phyloP scores from a whole-genome alignment of 371 early-diverging fungal genomes.

The Saksenaea oblongispora region DNA sequence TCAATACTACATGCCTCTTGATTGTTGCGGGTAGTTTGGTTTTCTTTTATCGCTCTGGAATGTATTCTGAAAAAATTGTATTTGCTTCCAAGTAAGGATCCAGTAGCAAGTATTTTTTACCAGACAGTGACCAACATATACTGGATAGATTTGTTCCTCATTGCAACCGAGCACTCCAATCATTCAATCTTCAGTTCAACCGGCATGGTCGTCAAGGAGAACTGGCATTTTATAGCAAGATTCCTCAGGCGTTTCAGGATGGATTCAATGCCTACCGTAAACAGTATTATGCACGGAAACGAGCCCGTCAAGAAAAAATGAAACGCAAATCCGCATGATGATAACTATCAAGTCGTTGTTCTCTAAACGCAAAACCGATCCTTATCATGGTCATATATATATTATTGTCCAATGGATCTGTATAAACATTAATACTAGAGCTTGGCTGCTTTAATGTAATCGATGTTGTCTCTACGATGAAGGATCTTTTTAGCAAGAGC shows the following conservation, averaged over 20 bases:
- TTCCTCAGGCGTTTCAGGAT: constrained; percentile 65
- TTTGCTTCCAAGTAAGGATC: constrained; percentile 63
- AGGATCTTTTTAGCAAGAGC: constrained; percentile 15
- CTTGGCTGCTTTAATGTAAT: constrained; percentile 20
- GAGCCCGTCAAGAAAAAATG: constrained; percentile 48
- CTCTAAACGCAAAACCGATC: neutral
- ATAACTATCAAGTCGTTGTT: neutral
- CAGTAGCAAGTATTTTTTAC: neutral
- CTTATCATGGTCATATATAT: neutral
- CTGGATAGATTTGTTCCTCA: constrained; percentile 63
- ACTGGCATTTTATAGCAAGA: constrained; percentile 57
- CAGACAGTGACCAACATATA: neutral
- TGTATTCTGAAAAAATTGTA: constrained; percentile 66
- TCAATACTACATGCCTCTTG: constrained; percentile 36
- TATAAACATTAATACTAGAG: constrained; percentile 13
- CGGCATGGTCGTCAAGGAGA: constrained; percentile 46
- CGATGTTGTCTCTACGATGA: constrained; percentile 18
- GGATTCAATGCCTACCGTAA: constrained; percentile 65
- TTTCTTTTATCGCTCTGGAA: constrained; percentile 61
- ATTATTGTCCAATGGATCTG: neutral
- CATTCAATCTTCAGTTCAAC: constrained; percentile 72
- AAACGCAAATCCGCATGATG: constrained; percentile 24
- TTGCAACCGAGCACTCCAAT: constrained; percentile 64
- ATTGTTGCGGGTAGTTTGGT: constrained; percentile 43
- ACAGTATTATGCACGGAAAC: constrained; percentile 54